Evolutionary conservation across 202 grass and related monocot genomes (phyloP), one percentile per base, ranked within the genome.

Genomic region (Digitaria exilis): DNA sequence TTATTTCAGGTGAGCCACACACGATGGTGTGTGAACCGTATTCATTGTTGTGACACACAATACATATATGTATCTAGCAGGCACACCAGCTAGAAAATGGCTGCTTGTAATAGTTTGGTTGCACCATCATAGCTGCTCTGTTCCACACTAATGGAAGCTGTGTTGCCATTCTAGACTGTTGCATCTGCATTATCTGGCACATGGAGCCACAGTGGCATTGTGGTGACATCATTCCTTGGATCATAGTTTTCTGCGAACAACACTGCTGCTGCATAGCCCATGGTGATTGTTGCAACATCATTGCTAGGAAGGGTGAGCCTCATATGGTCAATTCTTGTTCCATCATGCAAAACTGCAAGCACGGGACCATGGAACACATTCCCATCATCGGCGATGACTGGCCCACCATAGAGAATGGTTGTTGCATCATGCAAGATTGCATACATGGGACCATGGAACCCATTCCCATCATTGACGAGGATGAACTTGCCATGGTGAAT

Each of bases 1-100:
- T 37, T 50, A 34, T 78, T 78, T 31, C 11, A 22, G 26, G 11
- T 34, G 17, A 49, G 19, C 34, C 75, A 78, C 59, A 65, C 26
- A 65, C 58, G 59, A 78, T 78, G 58, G 75, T 48, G 5, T 65
- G 19, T 65, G 75, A 78, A 13, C 26, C 11, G 48, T 78, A 34
- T 49, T 78, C 11, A 22, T 31, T 1, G 50, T 21, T 55, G 37
- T 31, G 37, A 55, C 6, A 48, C 26, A 64, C 4, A 6, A 37
- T 5, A 37, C 8, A 6, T 25, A 45, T 21, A 24, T 9, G 5
- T 49, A 34, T 65, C 58, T 78, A 78, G 26, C 46, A 24, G 12
- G 59, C 42, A 65, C 58, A 77, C 49, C 58, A 60, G 17, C 55
- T 1, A 7, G 43, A 11, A 65, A 77, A 30, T 1, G 28, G 39